Conservation (phyloP, 352 stramenopile genomes). For the Phytophthora pisi region DNA sequence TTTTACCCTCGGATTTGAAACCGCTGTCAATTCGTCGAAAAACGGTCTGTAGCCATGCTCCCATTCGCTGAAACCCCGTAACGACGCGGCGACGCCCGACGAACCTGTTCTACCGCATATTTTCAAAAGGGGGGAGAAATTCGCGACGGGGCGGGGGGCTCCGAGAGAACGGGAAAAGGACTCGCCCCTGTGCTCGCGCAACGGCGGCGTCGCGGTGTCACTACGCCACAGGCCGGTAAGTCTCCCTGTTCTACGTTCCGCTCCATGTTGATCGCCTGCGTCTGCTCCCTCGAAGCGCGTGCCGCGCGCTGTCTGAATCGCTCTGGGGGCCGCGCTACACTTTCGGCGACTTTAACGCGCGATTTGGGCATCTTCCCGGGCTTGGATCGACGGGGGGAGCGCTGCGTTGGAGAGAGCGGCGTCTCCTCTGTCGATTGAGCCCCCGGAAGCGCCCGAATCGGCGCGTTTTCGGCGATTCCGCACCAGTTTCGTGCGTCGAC, state of each 20-base stretch:
- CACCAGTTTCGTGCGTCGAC: not conserved
- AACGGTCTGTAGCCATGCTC: not conserved
- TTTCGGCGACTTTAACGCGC: slow-evolving; percentile 1
- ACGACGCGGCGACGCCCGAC: not conserved
- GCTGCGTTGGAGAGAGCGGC: slow-evolving; percentile 14
- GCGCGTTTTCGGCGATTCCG: slow-evolving; percentile 24
- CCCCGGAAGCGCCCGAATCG: slow-evolving; percentile 16
- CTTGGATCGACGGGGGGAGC: slow-evolving; percentile 15
- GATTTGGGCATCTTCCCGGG: slow-evolving; percentile 8
- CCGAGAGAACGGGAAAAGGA: slow-evolving; percentile 51
- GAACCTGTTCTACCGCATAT: slow-evolving; percentile 17
- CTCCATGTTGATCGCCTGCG: slow-evolving; percentile 13
- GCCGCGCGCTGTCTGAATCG: slow-evolving; percentile 24
- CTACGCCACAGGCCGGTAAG: slow-evolving; percentile 43
- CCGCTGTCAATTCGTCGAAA: not conserved
- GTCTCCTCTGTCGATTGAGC: slow-evolving; percentile 30
- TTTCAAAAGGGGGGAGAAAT: slow-evolving; percentile 23
- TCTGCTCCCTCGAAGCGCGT: slow-evolving; percentile 31
- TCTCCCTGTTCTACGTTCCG: not conserved
- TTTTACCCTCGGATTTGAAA: slow-evolving; percentile 8
- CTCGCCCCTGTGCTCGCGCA: slow-evolving; percentile 34
- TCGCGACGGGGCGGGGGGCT: slow-evolving; percentile 14
- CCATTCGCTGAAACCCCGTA: slow-evolving; percentile 12
- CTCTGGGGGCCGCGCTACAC: slow-evolving; percentile 17
- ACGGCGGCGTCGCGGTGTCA: slow-evolving; percentile 31